Base-by-base conservation (phyloP, 345 rosid genomes). In the Eucalyptus tenuipes region DNA sequence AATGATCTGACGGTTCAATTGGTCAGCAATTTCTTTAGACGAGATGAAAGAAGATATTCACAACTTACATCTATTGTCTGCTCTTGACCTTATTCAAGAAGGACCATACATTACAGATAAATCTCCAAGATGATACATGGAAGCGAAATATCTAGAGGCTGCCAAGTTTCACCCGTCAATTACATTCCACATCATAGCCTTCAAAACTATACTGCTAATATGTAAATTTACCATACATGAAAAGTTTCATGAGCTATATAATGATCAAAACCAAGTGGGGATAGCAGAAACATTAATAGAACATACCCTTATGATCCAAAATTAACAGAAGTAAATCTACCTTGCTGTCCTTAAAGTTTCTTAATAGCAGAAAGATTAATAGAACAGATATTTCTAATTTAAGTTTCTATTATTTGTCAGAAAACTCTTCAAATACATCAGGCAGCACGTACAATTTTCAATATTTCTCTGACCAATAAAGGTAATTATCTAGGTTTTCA, bases 1-100 rank as follows among this genome's bases (percentile, higher is more conserved):
- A 84, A 97, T 90, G 88, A 97, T 92, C 99, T 98, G 93, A 88
- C 85, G 31, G 61, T 80, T 90, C 85, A 90, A 49, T 85, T 17
- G 84, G 53, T 14, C 57, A 88, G 68, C 87, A 33, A 45, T 37
- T 37, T 52, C 49, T 48, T 49, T 52, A 15, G 61, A 84, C 25
- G 1, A 81, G 71, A 27, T 25, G 45, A 44, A 25, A 31, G 55
- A 57, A 57, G 47, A 37, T 75, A 6, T 37, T 75, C 47, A 37
- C 82, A 37, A 11, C 47, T 37, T 18, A 71, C 82, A 37, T 75
- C 82, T 75, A 22, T 40, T 40, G 47, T 40, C 82, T 75, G 47
- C 42, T 75, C 82, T 75, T 75, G 42, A 75, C 47, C 82, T 37
- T 75, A 75, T 40, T 75, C 82, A 37, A 75, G 82, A 37, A 71